Conservation (phyloP, 441 rosid species). For the Viola pubescens region DNA sequence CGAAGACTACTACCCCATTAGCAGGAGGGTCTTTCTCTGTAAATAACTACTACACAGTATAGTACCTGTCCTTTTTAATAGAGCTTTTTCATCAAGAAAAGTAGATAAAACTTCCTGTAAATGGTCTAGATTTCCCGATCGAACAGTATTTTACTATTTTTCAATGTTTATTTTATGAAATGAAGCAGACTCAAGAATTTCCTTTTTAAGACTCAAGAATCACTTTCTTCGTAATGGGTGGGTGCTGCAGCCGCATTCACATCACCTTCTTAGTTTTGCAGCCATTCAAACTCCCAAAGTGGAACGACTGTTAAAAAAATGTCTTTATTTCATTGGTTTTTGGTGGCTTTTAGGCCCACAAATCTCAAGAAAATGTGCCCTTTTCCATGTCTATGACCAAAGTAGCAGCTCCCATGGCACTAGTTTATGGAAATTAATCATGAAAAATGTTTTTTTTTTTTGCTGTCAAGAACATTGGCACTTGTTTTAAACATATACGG, state of each 20-base stretch:
- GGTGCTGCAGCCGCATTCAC: slow-evolving; percentile 1
- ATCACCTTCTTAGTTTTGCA: slow-evolving; percentile 7
- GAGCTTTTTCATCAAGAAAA: too few relatives aligned
- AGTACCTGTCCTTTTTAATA: too few relatives aligned
- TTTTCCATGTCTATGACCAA: background rate
- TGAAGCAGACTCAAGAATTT: background rate
- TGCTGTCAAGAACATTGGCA: too few relatives aligned
- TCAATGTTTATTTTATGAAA: too few relatives aligned
- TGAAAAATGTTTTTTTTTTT: too few relatives aligned
- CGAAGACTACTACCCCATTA: background rate
- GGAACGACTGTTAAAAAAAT: slow-evolving; percentile 2
- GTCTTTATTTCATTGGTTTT: slow-evolving; percentile 18
- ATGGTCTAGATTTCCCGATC: background rate
- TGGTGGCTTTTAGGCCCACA: slow-evolving; percentile 19
- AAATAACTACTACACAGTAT: too few relatives aligned
- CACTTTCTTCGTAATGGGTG: slow-evolving; percentile 9
- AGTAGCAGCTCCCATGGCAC: background rate
- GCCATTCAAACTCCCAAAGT: slow-evolving; percentile 19
- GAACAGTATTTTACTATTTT: background rate
- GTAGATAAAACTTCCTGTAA: too few relatives aligned
- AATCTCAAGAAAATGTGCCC: slow-evolving; percentile 2
- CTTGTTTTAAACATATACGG: too few relatives aligned
- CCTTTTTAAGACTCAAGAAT: slow-evolving; percentile 9
- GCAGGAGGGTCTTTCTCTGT: background rate
- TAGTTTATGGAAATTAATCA: too few relatives aligned